Conservation (phyloP, 495 filamentous ascomycete genomes). For the Xylaria curta region DNA sequence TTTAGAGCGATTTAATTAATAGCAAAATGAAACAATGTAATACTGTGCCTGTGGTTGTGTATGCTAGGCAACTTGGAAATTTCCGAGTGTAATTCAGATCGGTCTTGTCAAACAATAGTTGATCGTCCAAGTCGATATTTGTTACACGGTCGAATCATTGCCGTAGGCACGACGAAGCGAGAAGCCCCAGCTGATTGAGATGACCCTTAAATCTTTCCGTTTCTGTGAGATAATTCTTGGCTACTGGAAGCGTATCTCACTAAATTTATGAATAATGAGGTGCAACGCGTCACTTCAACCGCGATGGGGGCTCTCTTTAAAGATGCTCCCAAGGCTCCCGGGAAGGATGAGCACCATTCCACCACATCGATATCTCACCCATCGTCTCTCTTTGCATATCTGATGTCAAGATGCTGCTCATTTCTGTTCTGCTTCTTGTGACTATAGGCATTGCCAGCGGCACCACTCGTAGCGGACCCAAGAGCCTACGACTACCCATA, state of each 20-base stretch:
- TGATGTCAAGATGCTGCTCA: slow-evolving; percentile 19
- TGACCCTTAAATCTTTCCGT: background rate
- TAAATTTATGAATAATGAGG: background rate
- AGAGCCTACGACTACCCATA: slow-evolving; percentile 22
- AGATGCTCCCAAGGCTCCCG: background rate
- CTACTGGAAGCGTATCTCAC: background rate
- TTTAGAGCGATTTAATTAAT: no score
- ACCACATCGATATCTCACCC: background rate
- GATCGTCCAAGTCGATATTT: background rate
- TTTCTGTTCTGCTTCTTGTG: slow-evolving; percentile 4
- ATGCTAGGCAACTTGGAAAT: background rate
- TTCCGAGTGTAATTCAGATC: background rate
- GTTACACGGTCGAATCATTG: background rate
- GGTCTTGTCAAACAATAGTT: background rate
- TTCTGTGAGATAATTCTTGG: background rate
- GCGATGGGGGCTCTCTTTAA: slow-evolving; percentile 1
- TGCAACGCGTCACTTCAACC: background rate
- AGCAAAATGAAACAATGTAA: background rate
- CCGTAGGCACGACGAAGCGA: background rate
- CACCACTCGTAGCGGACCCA: background rate
- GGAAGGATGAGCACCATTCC: background rate
- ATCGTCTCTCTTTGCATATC: background rate
- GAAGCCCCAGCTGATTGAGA: slow-evolving; percentile 1
- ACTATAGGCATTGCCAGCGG: slow-evolving; percentile 18
- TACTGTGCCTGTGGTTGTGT: slow-evolving; percentile 2